Base-by-base conservation (phyloP, 352 stramenopile species). In the Globisporangium irregulare region DNA sequence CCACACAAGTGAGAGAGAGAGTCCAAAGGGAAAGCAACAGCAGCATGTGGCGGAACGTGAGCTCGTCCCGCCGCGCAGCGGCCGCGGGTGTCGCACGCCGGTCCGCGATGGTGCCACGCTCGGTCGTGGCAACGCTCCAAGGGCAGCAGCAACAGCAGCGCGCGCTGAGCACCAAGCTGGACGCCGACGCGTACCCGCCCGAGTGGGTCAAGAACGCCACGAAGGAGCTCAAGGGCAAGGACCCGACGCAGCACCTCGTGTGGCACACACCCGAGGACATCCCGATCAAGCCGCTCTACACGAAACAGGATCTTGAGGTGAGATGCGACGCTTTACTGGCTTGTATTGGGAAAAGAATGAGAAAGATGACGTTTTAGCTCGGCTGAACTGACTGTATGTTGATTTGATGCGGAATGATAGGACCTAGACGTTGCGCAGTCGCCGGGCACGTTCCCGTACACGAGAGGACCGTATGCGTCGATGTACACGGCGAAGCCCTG, bases 401-500 rank as follows among this genome's bases (percentile, higher is more conserved):
- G 15, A 29, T 41, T 24, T 38, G 24, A 1, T 59, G 22, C 57
- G 18, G 8, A 18, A 34, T 15, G 32, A 22, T 75, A 81, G 63
- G 64, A 86, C 54, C 74, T 90, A 18, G 78, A 91, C 15, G 27
- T 78, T 1, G 43, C 73, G 38, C 82, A 96, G 76, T 83, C 93
- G 68, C 91, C 90, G 32, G 93, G 92, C 9, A 74, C 97, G 7
- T 98, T 90, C 69, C 96, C 96, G 18, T 98, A 91, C 77, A 98
- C 89, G 43, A 80, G 97, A 60, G 97, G 97, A 27, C 95, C 96
- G 20, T 98, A 98, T 71, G 96, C 96, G 46, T 98, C 95, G 61
- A 99, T 99, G 97, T 99, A 99, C 82, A 98, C 95, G 14, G 85
- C 91, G 68, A 90, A 95, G 66, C 94, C 92, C 14, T 98, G 95